A percentile compares a stretch with the other conserved stretches of the same genome.
Evolutionary conservation across 1,139 yeast species (phyloP).

Genomic region (Sugiyamaella grinbergsii): DNA sequence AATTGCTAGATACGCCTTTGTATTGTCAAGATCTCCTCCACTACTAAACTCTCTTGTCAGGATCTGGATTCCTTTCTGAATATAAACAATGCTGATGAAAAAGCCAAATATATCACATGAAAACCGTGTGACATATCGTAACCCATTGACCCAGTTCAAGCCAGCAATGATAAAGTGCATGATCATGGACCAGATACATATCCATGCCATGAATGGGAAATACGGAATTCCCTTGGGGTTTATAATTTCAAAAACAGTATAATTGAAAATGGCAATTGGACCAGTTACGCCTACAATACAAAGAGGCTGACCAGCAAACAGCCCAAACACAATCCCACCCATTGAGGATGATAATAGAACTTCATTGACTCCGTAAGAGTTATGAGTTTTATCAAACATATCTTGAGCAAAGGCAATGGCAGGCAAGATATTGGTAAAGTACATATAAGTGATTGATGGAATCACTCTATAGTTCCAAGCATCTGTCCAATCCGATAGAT

Average conservation of each 20-base stretch:
- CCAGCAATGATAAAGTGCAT: conserved; percentile 75
- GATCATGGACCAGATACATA: conserved; percentile 86
- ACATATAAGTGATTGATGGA: conserved; percentile 79
- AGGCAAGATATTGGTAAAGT: conserved; percentile 85
- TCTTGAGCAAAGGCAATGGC: conserved; percentile 97
- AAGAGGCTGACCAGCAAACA: conserved; percentile 84
- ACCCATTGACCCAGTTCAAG: conserved; percentile 65
- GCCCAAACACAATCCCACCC: conserved; percentile 87
- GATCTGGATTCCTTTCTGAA: conserved; percentile 88
- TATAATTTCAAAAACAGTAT: conserved; percentile 83
- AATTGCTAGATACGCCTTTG: conserved; percentile 65
- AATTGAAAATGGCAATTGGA: conserved; percentile 87
- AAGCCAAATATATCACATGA: conserved; percentile 95
- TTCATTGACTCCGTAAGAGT: conserved; percentile 90
- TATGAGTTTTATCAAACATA: conserved; percentile 84
- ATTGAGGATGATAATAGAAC: conserved; percentile 79
- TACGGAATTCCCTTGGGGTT: conserved; percentile 65
- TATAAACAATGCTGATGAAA: conserved; percentile 85
- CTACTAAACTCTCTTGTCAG: conserved; percentile 65
- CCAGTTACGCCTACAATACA: conserved; percentile 97
- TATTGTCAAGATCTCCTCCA: conserved; percentile 25
- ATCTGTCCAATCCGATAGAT: conserved; percentile 76
- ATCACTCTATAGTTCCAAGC: conserved; percentile 85
- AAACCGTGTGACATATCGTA: conserved; percentile 74
- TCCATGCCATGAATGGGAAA: conserved; percentile 96